Evolutionary conservation across 2,329 filamentous ascomycete genomes (phyloP).

Genomic region (Fusarium heterosporum): DNA sequence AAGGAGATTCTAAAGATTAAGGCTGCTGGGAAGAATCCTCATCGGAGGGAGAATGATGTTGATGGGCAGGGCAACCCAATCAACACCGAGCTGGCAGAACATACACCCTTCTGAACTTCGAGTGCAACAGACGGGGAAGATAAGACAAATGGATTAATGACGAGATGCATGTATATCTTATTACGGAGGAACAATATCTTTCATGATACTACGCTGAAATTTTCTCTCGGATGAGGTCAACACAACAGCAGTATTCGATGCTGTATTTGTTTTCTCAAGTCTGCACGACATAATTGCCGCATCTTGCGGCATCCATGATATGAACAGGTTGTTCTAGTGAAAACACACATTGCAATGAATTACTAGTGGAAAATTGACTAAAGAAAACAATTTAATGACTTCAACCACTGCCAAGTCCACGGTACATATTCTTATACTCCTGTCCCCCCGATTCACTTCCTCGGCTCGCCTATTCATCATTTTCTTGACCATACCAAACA

Average conservation of each 20-base stretch:
- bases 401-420: constrained; percentile 45
- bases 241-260: background rate
- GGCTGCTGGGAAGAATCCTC: constrained; percentile 61
- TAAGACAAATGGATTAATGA: background rate
- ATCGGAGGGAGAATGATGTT: constrained; percentile 60
- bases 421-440: constrained; percentile 43
- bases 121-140: background rate
- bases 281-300: background rate
- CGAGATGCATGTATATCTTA: background rate
- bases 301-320: background rate
- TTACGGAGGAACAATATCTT: background rate
- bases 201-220: background rate
- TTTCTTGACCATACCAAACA: background rate
- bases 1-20: constrained; percentile 62
- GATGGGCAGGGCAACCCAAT: constrained; percentile 54
- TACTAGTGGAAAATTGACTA: constrained; percentile 41
- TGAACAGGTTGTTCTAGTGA: background rate
- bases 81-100: constrained; percentile 51
- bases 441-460: constrained; percentile 17
- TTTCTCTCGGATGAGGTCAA: background rate
- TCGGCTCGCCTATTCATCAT: background rate
- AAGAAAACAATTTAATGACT: constrained; percentile 38
- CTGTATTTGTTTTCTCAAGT: background rate
- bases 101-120: constrained; percentile 10
- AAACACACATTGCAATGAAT: constrained; percentile 33